Evolutionary conservation across 23 red algal genomes (phyloP), one percentile per base, ranked within the genome.

Genomic region (Cyanidioschyzon merolae): DNA sequence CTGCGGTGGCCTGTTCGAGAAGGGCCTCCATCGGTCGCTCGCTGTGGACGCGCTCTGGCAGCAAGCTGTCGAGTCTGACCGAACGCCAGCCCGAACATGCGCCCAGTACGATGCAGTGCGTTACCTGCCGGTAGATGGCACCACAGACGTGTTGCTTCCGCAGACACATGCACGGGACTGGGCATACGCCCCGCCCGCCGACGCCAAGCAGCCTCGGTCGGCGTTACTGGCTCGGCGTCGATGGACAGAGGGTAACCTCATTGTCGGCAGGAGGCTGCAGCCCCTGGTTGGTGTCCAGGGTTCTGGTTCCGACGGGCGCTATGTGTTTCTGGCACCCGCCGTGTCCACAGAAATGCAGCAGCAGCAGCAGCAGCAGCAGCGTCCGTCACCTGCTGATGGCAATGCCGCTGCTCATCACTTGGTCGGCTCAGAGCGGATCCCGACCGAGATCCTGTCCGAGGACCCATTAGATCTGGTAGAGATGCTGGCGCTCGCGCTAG

Each of bases 241-340:
- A 7, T 54, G 45, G 45, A 54, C 45, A 7, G 45, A 54, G 45
- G 45, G 45, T 21, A 54, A 54, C 45, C 12, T 54, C 7, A 7
- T 7, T 21, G 45, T 54, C 21, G n/a, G 32, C 3, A 25, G 29
- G 63, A 25, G 16, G 63, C 63, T 71, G 16, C 12, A 27, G 63
- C 32, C 32, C 12, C 29, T 71, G 12, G 50, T 27, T 35, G 63
- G 63, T 15, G n/a, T 27, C n/a, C 63, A 32, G 29, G 63, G 63
- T 32, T 71, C 63, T 32, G n/a, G 63, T 27, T 71, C 63, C 63
- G 63, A 71, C 30, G 63, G 63, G 12, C 63, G 63, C 3, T 71
- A 71, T 35, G 63, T 32, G 32, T 71, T 71, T 71, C 7, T 35
- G 63, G 63, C 63, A 27, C 63, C 63, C 16, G 63, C 63, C 16